These are phyloP conservation scores for Rhizophagus clarus DNA, from an alignment of 192 early-diverging fungal genomes.

Conservation along the genomic window DNA sequence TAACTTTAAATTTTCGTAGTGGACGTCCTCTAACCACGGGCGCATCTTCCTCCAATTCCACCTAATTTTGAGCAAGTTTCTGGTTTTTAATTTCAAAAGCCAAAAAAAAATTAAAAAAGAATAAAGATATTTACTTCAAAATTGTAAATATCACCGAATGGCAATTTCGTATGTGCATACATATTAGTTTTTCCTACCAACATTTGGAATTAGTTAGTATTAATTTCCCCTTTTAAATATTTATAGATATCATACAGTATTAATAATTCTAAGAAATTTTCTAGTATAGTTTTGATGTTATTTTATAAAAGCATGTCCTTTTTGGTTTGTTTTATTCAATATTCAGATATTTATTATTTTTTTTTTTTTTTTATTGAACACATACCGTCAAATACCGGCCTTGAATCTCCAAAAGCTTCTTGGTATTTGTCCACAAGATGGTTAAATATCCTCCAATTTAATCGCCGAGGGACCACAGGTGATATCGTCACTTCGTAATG, in stretches of 20 bases:
- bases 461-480: constrained; percentile 75
- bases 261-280: too few relatives aligned
- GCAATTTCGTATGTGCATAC: constrained; percentile 58
- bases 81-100: neutral
- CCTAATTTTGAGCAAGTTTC: constrained; percentile 33
- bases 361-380: neutral
- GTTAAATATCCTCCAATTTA: constrained; percentile 71
- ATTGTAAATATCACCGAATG: constrained; percentile 46
- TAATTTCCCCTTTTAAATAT: too few relatives aligned
- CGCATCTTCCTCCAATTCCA: constrained; percentile 40
- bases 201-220: neutral
- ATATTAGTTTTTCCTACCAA: constrained; percentile 84
- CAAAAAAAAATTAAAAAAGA: neutral
- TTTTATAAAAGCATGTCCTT: too few relatives aligned
- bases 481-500: constrained; percentile 83
- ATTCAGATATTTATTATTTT: too few relatives aligned
- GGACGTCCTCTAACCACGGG: constrained; percentile 34
- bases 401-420: constrained; percentile 57
- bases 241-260: too few relatives aligned
- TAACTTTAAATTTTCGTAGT: constrained; percentile 61
- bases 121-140: constrained; percentile 53
- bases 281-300: too few relatives aligned
- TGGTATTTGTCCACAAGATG: constrained; percentile 57
- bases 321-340: neutral
- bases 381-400: constrained; percentile 73